These are phyloP conservation scores for Coprinopsis cinerea DNA, from an alignment of 768 basidiomycete genomes.

Conservation along the genomic window DNA sequence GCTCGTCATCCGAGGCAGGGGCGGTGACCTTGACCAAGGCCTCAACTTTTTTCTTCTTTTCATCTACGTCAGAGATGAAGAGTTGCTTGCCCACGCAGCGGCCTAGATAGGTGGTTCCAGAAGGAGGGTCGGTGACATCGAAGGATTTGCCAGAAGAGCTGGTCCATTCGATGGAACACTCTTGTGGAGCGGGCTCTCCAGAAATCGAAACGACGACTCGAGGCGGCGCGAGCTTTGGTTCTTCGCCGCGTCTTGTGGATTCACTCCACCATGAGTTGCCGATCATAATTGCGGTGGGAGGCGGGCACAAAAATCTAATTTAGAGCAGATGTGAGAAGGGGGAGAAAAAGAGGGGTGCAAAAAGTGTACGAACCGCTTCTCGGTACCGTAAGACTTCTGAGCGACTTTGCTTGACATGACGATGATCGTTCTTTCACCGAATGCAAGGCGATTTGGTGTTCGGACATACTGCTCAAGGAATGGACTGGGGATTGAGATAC, in stretches of 20 bases:
- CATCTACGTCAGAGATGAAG: slow-evolving; percentile 91
- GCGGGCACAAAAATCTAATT: slow-evolving; percentile 81
- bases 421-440: slow-evolving; percentile 90
- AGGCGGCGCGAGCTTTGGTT: slow-evolving; percentile 69
- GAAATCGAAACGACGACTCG: slow-evolving; percentile 86
- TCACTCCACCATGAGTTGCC: slow-evolving; percentile 95
- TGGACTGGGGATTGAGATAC: slow-evolving; percentile 45
- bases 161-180: slow-evolving; percentile 86
- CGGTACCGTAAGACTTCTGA: slow-evolving; percentile 95
- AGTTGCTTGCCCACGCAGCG: slow-evolving; percentile 92
- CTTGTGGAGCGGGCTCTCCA: slow-evolving; percentile 82
- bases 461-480: slow-evolving; percentile 83
- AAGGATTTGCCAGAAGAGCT: slow-evolving; percentile 78
- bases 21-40: slow-evolving; percentile 88
- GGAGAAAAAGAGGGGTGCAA: slow-evolving; percentile 3
- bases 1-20: slow-evolving; percentile 71
- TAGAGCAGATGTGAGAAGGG: slow-evolving; percentile 11
- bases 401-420: slow-evolving; percentile 98
- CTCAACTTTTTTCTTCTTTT: slow-evolving; percentile 93
- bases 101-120: slow-evolving; percentile 85
- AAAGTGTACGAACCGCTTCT: slow-evolving; percentile 63
- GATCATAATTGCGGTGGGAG: slow-evolving; percentile 90
- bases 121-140: slow-evolving; percentile 72
- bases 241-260: slow-evolving; percentile 65
- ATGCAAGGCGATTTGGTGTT: slow-evolving; percentile 78